These are phyloP conservation scores for Candida michaelii DNA, from an alignment of 805 yeast species.

Conservation along the genomic window DNA sequence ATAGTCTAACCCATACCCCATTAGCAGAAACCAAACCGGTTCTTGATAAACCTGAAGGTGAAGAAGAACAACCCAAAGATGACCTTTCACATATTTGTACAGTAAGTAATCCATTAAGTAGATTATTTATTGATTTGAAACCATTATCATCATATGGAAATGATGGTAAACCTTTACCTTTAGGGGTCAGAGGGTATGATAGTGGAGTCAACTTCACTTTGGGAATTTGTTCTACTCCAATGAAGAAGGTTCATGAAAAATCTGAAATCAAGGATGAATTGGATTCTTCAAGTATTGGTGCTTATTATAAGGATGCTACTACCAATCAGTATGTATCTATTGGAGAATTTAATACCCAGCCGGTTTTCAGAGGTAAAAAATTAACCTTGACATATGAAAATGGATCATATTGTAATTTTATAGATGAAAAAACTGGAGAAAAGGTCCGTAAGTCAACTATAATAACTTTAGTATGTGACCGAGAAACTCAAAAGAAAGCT, in stretches of 20 bases:
- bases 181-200: conserved; percentile 72
- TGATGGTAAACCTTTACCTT: conserved; percentile 49
- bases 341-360: conserved; percentile 61
- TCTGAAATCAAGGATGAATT: conserved; percentile 41
- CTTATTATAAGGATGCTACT: conserved; percentile 42
- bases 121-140: conserved; percentile 53
- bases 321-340: conserved; percentile 36
- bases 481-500: conserved; percentile 66
- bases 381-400: conserved; percentile 65
- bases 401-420: conserved; percentile 58
- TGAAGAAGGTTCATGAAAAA: conserved; percentile 42
- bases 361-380: conserved; percentile 70
- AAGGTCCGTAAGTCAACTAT: conserved; percentile 60
- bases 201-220: conserved; percentile 65
- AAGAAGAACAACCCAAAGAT: background rate
- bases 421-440: conserved; percentile 43
- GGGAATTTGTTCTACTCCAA: conserved; percentile 48
- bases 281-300: conserved; percentile 42
- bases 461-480: conserved; percentile 74
- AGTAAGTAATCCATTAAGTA: conserved; percentile 36
- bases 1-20: conserved; percentile 2
- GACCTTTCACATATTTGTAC: conserved; percentile 31
- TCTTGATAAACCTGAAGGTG: background rate
- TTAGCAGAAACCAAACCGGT: conserved; percentile 1
- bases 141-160: conserved; percentile 48